phyloP scores from a whole-genome alignment of 2,329 filamentous ascomycete species.

The Cytospora piceicola region DNA sequence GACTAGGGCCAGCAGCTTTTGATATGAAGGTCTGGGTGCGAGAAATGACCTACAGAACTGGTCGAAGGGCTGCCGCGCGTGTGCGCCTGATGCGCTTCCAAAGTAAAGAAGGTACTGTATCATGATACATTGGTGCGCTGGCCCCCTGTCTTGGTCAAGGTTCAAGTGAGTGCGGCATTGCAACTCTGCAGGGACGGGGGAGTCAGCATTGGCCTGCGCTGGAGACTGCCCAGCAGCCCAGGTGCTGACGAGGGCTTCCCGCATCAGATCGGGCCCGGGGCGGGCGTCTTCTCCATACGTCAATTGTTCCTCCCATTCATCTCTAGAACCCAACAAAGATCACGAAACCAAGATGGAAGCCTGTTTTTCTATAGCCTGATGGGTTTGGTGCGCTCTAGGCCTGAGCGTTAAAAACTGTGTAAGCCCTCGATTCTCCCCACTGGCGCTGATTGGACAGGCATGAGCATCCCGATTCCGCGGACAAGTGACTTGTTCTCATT shows the following conservation, averaged over 20 bases:
- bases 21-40: slow-evolving; percentile 16
- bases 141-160: slow-evolving; percentile 24
- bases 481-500: slow-evolving; percentile 20
- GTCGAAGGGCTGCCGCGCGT: slow-evolving; percentile 25
- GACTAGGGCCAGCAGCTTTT: slow-evolving; percentile 14
- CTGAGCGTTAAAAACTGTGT: not conserved
- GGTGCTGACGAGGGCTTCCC: not conserved
- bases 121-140: slow-evolving; percentile 12
- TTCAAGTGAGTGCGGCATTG: slow-evolving; percentile 25
- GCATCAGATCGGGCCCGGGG: not conserved
- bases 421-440: not conserved
- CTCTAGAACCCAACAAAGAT: not conserved
- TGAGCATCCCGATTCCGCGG: slow-evolving; percentile 10
- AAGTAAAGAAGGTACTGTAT: not conserved
- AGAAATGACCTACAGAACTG: slow-evolving; percentile 13
- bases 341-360: slow-evolving; percentile 19
- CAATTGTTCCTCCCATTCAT: not conserved
- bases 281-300: not conserved
- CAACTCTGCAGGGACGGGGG: slow-evolving; percentile 25
- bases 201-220: slow-evolving; percentile 1
- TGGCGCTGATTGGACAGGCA: slow-evolving; percentile 2
- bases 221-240: too few species aligned
- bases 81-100: slow-evolving; percentile 23
- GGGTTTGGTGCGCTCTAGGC: slow-evolving; percentile 9
- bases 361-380: slow-evolving; percentile 1